Conservation (phyloP, 1,139 yeast genomes). For the Lipomyces yarrowii region DNA sequence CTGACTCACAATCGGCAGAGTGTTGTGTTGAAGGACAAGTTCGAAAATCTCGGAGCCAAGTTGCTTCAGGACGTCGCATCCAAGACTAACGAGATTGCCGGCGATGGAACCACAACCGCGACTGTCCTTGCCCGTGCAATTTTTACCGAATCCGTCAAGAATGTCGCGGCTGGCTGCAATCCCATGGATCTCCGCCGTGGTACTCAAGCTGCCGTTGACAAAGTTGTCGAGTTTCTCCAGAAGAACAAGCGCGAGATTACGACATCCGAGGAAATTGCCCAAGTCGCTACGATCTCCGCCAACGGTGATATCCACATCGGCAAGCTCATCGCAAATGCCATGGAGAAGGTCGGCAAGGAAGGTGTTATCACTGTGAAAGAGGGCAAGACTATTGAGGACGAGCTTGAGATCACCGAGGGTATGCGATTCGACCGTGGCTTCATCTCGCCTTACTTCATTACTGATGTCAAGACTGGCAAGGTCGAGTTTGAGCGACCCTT, state of each 20-base stretch:
- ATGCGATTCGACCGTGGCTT: constrained; percentile 99
- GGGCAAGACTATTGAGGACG: constrained; percentile 96
- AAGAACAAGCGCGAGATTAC: constrained; percentile 95
- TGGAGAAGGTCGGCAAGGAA: constrained; percentile 99
- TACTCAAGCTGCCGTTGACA: constrained; percentile 97
- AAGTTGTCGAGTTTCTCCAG: constrained; percentile 87
- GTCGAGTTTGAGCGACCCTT: constrained; percentile 97
- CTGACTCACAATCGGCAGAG: constrained; percentile 39
- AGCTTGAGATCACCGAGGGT: constrained; percentile 97
- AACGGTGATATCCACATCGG: constrained; percentile 97
- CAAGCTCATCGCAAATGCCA: constrained; percentile 88
- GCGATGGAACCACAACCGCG: constrained; percentile 99
- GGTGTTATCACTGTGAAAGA: constrained; percentile 98
- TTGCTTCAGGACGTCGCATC: constrained; percentile 97
- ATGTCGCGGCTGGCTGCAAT: constrained; percentile 99
- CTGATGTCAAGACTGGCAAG: constrained; percentile 94
- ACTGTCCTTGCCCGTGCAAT: constrained; percentile 96
- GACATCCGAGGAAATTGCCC: constrained; percentile 96
- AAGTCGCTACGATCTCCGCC: constrained; percentile 98
- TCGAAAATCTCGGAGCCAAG: constrained; percentile 92
- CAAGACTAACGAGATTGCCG: constrained; percentile 97
- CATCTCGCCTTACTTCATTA: constrained; percentile 97
- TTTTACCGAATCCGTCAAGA: constrained; percentile 95
- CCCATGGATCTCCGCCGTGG: constrained; percentile 99
- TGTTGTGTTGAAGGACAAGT: constrained; percentile 83